A percentile compares a stretch with the other conserved stretches of the same genome.
phyloP scores from a whole-genome alignment of 371 early-diverging fungal genomes.

The Choanephora cucurbitarum region DNA sequence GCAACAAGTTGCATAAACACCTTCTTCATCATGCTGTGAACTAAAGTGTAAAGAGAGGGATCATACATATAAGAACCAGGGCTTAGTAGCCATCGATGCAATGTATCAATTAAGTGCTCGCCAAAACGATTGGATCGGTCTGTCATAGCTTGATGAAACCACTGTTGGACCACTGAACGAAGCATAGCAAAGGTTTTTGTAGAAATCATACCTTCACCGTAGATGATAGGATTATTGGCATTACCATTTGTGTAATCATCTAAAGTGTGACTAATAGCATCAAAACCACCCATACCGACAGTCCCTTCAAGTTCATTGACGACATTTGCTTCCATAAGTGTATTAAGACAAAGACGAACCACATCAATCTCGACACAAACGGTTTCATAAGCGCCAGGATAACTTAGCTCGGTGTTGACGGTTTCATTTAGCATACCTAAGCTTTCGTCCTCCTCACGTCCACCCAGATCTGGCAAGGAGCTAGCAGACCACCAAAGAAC shows the following conservation, averaged over 20 bases:
- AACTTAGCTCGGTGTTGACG: slow-evolving; percentile 70
- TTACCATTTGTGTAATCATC: slow-evolving; percentile 56
- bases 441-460: slow-evolving; percentile 83
- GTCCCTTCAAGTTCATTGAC: slow-evolving; percentile 82
- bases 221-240: slow-evolving; percentile 37
- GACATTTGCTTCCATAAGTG: slow-evolving; percentile 70
- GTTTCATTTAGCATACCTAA: slow-evolving; percentile 55
- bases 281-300: slow-evolving; percentile 51
- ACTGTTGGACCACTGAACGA: slow-evolving; percentile 75
- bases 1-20: slow-evolving; percentile 81
- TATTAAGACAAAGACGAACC: slow-evolving; percentile 80
- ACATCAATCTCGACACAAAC: slow-evolving; percentile 88
- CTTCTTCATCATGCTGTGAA: slow-evolving; percentile 89
- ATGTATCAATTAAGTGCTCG: slow-evolving; percentile 77
- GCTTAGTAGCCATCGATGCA: slow-evolving; percentile 89
- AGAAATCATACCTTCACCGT: slow-evolving; percentile 67
- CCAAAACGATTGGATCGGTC: slow-evolving; percentile 17
- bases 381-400: slow-evolving; percentile 73
- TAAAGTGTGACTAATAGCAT: slow-evolving; percentile 43
- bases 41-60: slow-evolving; percentile 73
- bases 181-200: slow-evolving; percentile 73
- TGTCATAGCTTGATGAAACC: slow-evolving; percentile 59
- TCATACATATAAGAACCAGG: slow-evolving; percentile 80
- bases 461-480: slow-evolving; percentile 86
- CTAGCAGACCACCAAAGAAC: slow-evolving; percentile 91